A percentile compares a stretch with the other conserved stretches of the same genome.
These are phyloP conservation scores for Fusarium virguliforme DNA, from an alignment of 2,329 filamentous ascomycete genomes.

Conservation along the genomic window DNA sequence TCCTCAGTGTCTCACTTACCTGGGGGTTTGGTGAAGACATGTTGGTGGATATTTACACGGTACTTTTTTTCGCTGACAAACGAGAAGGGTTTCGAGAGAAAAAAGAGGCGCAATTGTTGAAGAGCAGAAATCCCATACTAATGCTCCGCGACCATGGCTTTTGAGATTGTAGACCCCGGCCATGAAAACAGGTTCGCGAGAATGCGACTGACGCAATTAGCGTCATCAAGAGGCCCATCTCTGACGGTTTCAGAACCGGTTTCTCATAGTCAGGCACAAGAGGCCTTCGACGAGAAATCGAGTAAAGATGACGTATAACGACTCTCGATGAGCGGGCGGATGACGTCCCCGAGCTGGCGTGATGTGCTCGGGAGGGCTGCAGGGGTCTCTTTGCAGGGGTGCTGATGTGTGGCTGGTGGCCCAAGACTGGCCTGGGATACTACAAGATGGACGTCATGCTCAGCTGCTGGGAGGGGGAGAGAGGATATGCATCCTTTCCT, in stretches of 20 bases:
- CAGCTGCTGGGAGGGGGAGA: background rate
- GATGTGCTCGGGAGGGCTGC: background rate
- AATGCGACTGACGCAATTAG: constrained; percentile 49
- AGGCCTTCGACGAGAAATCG: constrained; percentile 20
- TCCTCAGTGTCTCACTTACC: constrained; percentile 31
- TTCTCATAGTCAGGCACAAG: constrained; percentile 36
- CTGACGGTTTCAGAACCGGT: constrained; percentile 44
- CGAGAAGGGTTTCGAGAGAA: constrained; percentile 15
- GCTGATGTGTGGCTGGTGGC: constrained; percentile 38
- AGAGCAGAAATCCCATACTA: constrained; percentile 26
- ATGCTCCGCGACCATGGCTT: constrained; percentile 32
- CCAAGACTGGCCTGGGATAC: constrained; percentile 31
- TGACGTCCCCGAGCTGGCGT: constrained; percentile 31
- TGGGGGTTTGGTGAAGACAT: constrained; percentile 46
- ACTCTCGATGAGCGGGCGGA: constrained; percentile 16
- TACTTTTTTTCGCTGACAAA: constrained; percentile 20
- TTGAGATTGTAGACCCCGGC: constrained; percentile 40
- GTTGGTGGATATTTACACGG: constrained; percentile 14
- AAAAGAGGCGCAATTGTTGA: constrained; percentile 20
- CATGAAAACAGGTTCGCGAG: constrained; percentile 43
- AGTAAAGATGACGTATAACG: constrained; percentile 43
- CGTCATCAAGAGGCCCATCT: constrained; percentile 40
- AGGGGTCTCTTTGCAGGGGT: constrained; percentile 33
- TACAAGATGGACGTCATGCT: constrained; percentile 47
- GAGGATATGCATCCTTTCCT: background rate